These are phyloP conservation scores for Claviceps maximensis DNA, from an alignment of 2,329 filamentous ascomycete species.

Conservation along the genomic window DNA sequence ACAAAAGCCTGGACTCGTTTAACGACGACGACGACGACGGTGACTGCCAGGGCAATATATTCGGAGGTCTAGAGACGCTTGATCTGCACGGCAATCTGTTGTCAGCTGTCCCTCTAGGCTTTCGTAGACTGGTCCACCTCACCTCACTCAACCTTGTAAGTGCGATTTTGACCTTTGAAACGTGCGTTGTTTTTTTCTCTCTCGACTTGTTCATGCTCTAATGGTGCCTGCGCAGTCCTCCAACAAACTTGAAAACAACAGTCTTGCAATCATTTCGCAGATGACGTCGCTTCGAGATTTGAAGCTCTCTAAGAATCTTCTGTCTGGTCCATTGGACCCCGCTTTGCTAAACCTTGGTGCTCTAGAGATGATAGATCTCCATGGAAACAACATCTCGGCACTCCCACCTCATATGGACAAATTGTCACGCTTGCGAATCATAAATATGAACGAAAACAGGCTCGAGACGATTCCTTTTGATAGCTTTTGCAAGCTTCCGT, in stretches of 20 bases:
- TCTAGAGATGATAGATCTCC: conserved; percentile 71
- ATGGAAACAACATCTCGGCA: conserved; percentile 61
- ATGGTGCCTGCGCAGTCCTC: conserved; percentile 42
- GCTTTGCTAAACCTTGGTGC: conserved; percentile 50
- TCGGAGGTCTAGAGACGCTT: conserved; percentile 66
- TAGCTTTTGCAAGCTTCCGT: conserved; percentile 49
- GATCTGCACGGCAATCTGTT: conserved; percentile 82
- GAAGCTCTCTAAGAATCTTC: conserved; percentile 64
- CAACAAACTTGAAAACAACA: conserved; percentile 63
- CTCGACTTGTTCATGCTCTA: conserved; percentile 6
- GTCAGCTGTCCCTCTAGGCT: conserved; percentile 56
- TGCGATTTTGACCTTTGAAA: conserved; percentile 2
- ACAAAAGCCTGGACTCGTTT: conserved; percentile 43
- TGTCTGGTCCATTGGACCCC: conserved; percentile 54
- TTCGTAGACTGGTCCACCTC: conserved; percentile 59
- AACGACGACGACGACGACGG: conserved; percentile 51
- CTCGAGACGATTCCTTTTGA: conserved; percentile 61
- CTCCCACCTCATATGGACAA: conserved; percentile 56
- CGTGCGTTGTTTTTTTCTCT: no score
- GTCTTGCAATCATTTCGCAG: conserved; percentile 60
- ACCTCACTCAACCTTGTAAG: conserved; percentile 71
- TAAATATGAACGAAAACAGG: conserved; percentile 72
- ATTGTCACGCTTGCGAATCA: conserved; percentile 54
- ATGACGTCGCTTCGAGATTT: conserved; percentile 64
- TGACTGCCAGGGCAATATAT: conserved; percentile 61